Evolutionary conservation across 805 yeast species (phyloP), one percentile per base, ranked within the genome.

Genomic region (Isabelozyma pseudorhagii): DNA sequence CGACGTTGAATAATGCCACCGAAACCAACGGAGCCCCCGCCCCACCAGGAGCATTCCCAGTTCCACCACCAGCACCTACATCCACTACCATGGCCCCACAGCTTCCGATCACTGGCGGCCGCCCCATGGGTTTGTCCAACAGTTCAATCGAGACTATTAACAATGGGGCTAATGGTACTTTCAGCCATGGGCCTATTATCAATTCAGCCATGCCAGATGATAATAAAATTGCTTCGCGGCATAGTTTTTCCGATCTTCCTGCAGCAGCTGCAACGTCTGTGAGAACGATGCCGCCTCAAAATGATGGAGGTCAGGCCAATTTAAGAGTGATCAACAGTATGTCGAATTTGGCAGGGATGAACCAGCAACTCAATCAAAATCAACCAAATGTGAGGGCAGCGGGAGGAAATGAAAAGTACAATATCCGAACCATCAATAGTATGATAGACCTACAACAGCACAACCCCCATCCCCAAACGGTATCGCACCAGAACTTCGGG

Each of bases 381-480:
- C 48, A 36, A 43, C 21, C 31, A 5, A 15, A 17, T 25, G 15
- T 10, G 8, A 10, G 17, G n/a, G 13, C 28, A 21, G 13, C 27
- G 18, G 34, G 17, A n/a, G 21, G 15, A 18, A 39, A 38, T 48
- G 48, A 14, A 38, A 46, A 49, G 29, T 59, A 53, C 46, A 50
- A 50, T 21, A 53, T 66, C 29, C 55, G 72, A 9, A 51, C 66
- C 4, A 68, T 63, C 27, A 63, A 59, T 51, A 69, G 74, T 49
- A 68, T 71, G 63, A 60, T 67, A 1, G 68, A 69, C 50, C 50
- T 69, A 28, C 67, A 62, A 46, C 63, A 58, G 18, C 55, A 58
- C 48, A 42, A 42, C 11, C 45, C 36, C 36, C 36, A 31, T 31
- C 36, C 36, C 9, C 36, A 31, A 31, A 31, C 36, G n/a, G 10